Conservation (phyloP, 2,329 filamentous ascomycete genomes). For the Gyromitra esculenta region DNA sequence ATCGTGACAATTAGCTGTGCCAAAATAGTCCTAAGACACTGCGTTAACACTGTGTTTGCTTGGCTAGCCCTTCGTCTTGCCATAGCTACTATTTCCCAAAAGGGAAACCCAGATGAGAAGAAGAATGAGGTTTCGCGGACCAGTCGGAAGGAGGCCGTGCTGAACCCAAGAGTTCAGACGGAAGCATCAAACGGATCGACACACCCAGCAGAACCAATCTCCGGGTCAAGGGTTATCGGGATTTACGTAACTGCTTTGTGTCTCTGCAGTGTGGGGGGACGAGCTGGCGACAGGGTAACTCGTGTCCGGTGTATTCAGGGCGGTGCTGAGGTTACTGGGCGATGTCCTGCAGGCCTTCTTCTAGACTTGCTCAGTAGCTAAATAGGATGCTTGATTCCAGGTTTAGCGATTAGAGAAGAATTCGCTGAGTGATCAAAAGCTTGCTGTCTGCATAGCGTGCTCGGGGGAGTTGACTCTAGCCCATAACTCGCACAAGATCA, state of each 20-base stretch:
- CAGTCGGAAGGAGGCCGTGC: constrained; percentile 3
- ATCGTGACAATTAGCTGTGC: constrained; percentile 7
- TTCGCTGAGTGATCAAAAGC: too few species aligned
- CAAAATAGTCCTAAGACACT: background rate
- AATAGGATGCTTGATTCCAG: background rate
- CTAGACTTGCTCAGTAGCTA: background rate
- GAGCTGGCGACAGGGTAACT: background rate
- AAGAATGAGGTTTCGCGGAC: background rate
- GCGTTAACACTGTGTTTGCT: background rate
- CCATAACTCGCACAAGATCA: too few species aligned
- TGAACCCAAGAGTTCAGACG: background rate
- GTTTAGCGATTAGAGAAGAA: too few species aligned
- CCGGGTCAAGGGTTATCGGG: constrained; percentile 27
- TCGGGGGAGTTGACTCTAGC: too few species aligned
- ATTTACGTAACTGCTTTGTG: constrained; percentile 41
- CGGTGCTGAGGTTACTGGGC: background rate
- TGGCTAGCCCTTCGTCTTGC: background rate
- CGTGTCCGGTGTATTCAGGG: background rate
- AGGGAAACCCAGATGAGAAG: constrained; percentile 6
- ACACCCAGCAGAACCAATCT: constrained; percentile 29
- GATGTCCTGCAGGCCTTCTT: background rate
- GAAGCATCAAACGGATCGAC: background rate
- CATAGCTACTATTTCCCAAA: background rate
- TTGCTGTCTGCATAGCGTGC: too few species aligned
- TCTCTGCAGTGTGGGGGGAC: constrained; percentile 14